These are phyloP conservation scores for Malassezia furfur DNA, from an alignment of 1,284 basidiomycete genomes.

Conservation along the genomic window DNA sequence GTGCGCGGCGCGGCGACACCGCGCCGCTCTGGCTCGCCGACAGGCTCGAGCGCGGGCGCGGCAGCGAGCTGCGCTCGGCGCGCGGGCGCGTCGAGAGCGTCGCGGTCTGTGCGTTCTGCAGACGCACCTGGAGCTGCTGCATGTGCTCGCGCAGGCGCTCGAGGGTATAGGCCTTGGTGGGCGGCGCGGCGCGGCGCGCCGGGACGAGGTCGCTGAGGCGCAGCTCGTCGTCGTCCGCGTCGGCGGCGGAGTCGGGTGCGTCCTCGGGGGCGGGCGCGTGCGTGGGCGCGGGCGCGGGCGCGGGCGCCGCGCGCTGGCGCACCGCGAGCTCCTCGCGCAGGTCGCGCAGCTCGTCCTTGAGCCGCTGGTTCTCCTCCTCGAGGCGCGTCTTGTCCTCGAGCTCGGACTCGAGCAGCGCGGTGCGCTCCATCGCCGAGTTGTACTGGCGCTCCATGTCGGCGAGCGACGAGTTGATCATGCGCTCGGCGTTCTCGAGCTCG, in stretches of 20 bases:
- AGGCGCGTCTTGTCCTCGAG: constrained; percentile 78
- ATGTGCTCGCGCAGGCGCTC: constrained; percentile 36
- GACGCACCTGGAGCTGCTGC: constrained; percentile 36
- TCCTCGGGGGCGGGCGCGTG: no score
- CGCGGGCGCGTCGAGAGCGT: constrained; percentile 17
- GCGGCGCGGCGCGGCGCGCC: background rate
- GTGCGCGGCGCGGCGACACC: background rate
- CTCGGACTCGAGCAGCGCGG: constrained; percentile 91
- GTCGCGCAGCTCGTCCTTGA: constrained; percentile 86
- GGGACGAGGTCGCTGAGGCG: constrained; percentile 18
- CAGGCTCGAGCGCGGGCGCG: constrained; percentile 37
- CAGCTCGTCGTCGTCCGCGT: constrained; percentile 8
- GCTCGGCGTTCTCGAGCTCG: constrained; percentile 45
- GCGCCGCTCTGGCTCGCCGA: constrained; percentile 16
- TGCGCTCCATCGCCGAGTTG: constrained; percentile 83
- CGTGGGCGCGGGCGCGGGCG: background rate
- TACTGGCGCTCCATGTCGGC: constrained; percentile 86
- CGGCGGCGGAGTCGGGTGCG: no score
- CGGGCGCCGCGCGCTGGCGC: constrained; percentile 50
- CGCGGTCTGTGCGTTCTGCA: constrained; percentile 29
- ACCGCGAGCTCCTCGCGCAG: constrained; percentile 74
- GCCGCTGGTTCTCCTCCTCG: constrained; percentile 81
- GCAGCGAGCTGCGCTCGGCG: constrained; percentile 32
- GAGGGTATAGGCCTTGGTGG: constrained; percentile 25
- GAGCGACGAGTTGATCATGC: constrained; percentile 75